Evolutionary conservation across 768 basidiomycete genomes (phyloP).

Genomic region (Kwoniella newhampshirensis): DNA sequence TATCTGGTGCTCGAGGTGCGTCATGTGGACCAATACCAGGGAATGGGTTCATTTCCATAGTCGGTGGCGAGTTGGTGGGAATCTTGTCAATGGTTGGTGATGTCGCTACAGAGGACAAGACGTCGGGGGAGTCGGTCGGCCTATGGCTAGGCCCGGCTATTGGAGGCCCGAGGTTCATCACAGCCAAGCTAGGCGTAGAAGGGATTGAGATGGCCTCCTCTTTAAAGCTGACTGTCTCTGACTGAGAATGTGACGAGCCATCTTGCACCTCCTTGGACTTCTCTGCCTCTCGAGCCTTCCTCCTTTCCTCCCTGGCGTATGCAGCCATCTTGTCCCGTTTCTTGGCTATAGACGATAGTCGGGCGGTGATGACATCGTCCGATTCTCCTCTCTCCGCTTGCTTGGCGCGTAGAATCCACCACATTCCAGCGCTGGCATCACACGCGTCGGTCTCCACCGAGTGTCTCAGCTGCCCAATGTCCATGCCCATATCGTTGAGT

Average conservation of each 20-base stretch:
- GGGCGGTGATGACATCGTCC: constrained; percentile 43
- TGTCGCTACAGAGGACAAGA: neutral
- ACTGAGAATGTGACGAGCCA: neutral
- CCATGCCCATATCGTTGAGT: constrained; percentile 76
- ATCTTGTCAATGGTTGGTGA: neutral
- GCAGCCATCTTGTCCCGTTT: constrained; percentile 30
- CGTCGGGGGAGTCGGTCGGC: constrained; percentile 1
- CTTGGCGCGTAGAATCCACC: constrained; percentile 78
- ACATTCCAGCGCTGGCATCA: constrained; percentile 82
- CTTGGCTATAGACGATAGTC: constrained; percentile 33
- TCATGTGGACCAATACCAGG: constrained; percentile 2
- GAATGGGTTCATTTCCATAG: constrained; percentile 2
- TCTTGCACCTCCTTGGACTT: constrained; percentile 2
- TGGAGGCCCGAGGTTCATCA: constrained; percentile 28
- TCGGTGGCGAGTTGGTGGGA: neutral
- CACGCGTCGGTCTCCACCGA: constrained; percentile 89
- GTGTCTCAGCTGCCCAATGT: constrained; percentile 92
- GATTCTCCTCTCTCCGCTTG: constrained; percentile 73
- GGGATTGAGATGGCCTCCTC: constrained; percentile 20
- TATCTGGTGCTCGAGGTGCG: neutral
- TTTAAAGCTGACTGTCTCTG: constrained; percentile 20
- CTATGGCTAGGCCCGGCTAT: constrained; percentile 6
- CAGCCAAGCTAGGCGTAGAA: constrained; percentile 13
- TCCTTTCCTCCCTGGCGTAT: constrained; percentile 32
- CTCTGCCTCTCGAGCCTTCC: constrained; percentile 21